Percentiles rank a stretch among this genome's conserved stretches.
Evolutionary conservation across 306 rosid species (phyloP).

Genomic region (Lathyrus oleraceus): DNA sequence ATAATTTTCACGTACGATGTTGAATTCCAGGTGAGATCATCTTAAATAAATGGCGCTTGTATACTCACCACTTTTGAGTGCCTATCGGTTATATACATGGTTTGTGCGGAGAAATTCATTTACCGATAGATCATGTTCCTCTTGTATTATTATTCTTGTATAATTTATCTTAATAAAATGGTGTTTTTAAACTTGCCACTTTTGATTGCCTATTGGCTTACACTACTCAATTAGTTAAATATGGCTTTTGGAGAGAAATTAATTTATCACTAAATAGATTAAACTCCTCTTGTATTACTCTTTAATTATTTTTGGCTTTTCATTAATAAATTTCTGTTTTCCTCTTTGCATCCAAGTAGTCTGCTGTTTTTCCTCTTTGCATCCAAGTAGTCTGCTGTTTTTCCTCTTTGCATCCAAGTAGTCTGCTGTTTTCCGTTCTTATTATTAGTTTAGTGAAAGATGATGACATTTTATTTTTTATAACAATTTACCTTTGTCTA

Average conservation of each 20-base stretch:
- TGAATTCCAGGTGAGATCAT: constrained; percentile 76
- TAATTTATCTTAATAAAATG: constrained; percentile 6
- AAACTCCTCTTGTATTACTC: constrained; percentile 3
- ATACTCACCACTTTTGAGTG: constrained; percentile 4
- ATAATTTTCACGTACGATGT: constrained; percentile 89
- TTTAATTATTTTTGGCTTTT: neutral
- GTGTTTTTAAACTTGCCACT: neutral
- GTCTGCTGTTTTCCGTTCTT: too few species aligned
- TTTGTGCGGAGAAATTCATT: constrained; percentile 3
- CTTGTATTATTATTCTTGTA: too few species aligned
- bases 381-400: too few species aligned
- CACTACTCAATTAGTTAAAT: constrained; percentile 8
- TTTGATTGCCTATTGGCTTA: neutral
- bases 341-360: too few species aligned
- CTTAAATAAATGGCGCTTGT: constrained; percentile 1
- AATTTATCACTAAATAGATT: neutral
- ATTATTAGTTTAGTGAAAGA: too few species aligned
- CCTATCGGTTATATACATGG: neutral
- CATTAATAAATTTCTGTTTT: too few species aligned
- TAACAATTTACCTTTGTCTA: too few species aligned
- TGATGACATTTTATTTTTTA: too few species aligned
- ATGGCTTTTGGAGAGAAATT: constrained; percentile 1
- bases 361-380: too few species aligned
- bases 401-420: too few species aligned
- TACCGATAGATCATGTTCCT: constrained; percentile 15